Evolutionary conservation across 2,329 filamentous ascomycete genomes (phyloP).

Genomic region (Colletotrichum gloeosporioides): DNA sequence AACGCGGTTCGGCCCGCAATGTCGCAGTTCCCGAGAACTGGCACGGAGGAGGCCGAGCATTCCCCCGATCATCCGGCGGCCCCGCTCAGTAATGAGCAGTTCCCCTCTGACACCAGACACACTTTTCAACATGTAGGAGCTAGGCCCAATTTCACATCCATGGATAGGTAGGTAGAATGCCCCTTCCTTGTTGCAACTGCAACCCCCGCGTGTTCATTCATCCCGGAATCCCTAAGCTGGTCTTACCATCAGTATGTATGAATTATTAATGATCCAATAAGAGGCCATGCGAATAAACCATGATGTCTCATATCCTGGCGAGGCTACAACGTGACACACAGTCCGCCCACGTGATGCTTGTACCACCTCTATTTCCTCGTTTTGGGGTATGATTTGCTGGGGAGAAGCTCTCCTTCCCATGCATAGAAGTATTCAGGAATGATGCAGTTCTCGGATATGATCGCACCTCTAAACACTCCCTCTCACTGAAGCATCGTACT

Average conservation of each 20-base stretch:
- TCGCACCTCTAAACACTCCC: neutral
- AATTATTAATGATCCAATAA: neutral
- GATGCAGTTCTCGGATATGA: neutral
- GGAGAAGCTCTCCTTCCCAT: neutral
- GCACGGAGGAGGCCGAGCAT: neutral
- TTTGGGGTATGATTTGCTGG: neutral
- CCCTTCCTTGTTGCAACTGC: neutral
- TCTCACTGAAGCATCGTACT: neutral
- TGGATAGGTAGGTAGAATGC: too few species aligned
- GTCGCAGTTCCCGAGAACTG: neutral
- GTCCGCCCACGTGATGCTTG: neutral
- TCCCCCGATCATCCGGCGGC: neutral
- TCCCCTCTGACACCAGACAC: neutral
- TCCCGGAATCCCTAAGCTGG: rapidly evolving
- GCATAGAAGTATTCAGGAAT: neutral
- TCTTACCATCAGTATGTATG: neutral
- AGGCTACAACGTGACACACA: neutral
- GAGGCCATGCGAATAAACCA: neutral
- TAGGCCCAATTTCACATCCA: neutral
- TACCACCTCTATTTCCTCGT: neutral
- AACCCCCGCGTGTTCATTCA: rapidly evolving
- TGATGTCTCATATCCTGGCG: neutral
- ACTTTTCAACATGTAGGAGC: neutral
- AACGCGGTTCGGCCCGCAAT: neutral
- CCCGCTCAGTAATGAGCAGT: neutral